Evolutionary conservation across 768 basidiomycete species (phyloP), one percentile per base, ranked within the genome.

Genomic region (Artomyces pyxidatus): DNA sequence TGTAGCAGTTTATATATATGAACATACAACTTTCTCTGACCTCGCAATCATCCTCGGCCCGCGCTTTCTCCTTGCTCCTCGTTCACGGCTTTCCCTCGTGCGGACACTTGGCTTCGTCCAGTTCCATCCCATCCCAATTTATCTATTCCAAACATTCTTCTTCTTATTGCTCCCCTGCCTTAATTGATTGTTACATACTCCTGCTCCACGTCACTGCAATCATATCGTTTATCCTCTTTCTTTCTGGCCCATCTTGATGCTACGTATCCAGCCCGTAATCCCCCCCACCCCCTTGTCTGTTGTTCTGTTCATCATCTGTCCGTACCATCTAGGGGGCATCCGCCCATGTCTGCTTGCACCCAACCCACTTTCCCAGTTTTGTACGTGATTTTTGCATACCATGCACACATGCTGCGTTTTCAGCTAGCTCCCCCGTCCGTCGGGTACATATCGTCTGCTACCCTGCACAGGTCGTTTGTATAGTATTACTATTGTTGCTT

Each of bases 401-500:
- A 62, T 62, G 62, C 59, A 56, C 56, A 56, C 52, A 58, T 60
- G 56, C 55, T 58, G 54, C 32, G 32, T 54, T 30, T 52, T 62
- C 59, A 59, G 61, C 52, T 60, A 59, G 61, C 52, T 60, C 59
- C 61, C 55, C 56, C 56, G 54, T 56, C 58, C 44, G 51, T 55
- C 48, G 51, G 56, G 55, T 53, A 53, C 53, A 54, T 40, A 17
- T 41, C 50, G 51, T n/a, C 51, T 63, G 60, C n/a, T n/a, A n/a
- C n/a, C 48, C 52, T 57, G 55, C 54, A 53, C 53, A 54, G 45
- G 19, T 41, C 50, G 51, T n/a, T 51, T 63, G 60, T 63, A 61
- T 62, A 58, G 56, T 61, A 62, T 52, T 32, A 50, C 52, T 54
- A 54, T 35, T 7, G 32, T 14, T 35, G 32, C 12, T 35, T 12